phyloP scores from a whole-genome alignment of 2,329 filamentous ascomycete genomes.

The Madurella mycetomatis region DNA sequence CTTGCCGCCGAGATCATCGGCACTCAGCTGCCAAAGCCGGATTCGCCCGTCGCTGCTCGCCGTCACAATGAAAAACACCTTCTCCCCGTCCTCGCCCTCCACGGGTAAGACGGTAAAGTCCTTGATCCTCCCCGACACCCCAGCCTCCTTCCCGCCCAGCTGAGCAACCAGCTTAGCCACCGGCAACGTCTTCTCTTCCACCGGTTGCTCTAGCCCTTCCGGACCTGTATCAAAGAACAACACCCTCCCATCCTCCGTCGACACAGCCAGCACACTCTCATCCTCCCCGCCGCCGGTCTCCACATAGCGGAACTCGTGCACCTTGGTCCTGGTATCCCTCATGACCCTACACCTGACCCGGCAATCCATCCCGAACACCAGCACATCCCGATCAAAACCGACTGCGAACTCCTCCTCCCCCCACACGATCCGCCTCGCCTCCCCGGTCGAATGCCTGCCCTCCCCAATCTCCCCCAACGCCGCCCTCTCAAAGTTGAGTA shows the following conservation, averaged over 20 bases:
- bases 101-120: conserved; percentile 68
- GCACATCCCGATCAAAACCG: conserved; percentile 77
- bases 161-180: conserved; percentile 68
- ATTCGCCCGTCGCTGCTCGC: conserved; percentile 82
- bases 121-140: conserved; percentile 72
- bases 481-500: conserved; percentile 75
- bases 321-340: conserved; percentile 65
- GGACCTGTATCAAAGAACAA: conserved; percentile 72
- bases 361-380: conserved; percentile 86
- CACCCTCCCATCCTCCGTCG: conserved; percentile 86
- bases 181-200: conserved; percentile 36
- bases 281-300: conserved; percentile 46
- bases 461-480: conserved; percentile 73
- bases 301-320: conserved; percentile 78
- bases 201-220: conserved; percentile 26
- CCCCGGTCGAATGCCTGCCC: conserved; percentile 70
- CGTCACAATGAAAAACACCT: conserved; percentile 58
- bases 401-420: conserved; percentile 80
- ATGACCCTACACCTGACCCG: conserved; percentile 71
- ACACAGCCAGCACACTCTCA: conserved; percentile 60
- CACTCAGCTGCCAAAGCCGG: conserved; percentile 65
- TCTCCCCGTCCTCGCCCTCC: conserved; percentile 34
- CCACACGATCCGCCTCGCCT: conserved; percentile 81
- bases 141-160: conserved; percentile 67
- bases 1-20: conserved; percentile 36